These are phyloP conservation scores for Babesia gibsoni DNA, from an alignment of 169 alveolate species.

Conservation along the genomic window DNA sequence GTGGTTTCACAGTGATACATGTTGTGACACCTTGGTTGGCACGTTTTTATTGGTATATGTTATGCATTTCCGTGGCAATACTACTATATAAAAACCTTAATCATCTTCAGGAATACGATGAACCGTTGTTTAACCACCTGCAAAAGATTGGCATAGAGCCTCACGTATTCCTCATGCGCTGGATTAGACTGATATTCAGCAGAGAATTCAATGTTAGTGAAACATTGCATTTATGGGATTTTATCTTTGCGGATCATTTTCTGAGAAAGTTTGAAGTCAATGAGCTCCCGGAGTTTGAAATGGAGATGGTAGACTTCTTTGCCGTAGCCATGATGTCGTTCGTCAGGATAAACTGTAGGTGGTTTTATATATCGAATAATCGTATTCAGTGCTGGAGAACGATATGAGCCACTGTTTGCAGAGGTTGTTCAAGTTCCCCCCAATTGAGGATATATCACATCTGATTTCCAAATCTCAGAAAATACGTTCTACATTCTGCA, in stretches of 20 bases:
- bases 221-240: constrained; percentile 71
- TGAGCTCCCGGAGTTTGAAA: constrained; percentile 7
- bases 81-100: not conserved
- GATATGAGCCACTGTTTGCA: constrained; percentile 63
- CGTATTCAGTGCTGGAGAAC: constrained; percentile 48
- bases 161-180: constrained; percentile 74
- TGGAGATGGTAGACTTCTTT: constrained; percentile 41
- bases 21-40: not conserved
- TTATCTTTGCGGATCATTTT: constrained; percentile 37
- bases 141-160: constrained; percentile 70
- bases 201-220: constrained; percentile 75
- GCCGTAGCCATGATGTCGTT: constrained; percentile 59
- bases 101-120: constrained; percentile 53
- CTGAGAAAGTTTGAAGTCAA: not conserved
- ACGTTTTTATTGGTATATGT: not conserved
- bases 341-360: constrained; percentile 43
- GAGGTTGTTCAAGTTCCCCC: constrained; percentile 62
- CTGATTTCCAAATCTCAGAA: constrained; percentile 35
- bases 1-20: not conserved
- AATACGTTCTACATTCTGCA: not conserved
- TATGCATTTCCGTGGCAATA: not conserved
- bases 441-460: constrained; percentile 57
- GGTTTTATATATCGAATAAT: not conserved
- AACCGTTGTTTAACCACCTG: constrained; percentile 59
- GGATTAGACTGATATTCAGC: constrained; percentile 80